phyloP scores from a whole-genome alignment of 352 stramenopile species.

The Phytopythium mirpurense region DNA sequence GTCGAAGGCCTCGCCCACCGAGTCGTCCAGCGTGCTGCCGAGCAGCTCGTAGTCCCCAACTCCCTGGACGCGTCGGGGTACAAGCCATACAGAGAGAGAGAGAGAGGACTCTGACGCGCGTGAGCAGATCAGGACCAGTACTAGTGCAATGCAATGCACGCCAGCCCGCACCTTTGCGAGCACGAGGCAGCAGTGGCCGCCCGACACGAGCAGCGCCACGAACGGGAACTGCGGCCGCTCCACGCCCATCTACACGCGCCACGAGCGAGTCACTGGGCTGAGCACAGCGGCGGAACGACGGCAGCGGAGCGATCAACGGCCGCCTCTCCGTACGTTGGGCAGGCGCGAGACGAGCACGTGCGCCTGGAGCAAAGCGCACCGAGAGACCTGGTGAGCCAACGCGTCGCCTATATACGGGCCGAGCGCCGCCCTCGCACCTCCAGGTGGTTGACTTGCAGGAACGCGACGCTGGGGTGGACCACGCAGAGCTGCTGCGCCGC shows the following conservation, averaged over 20 bases:
- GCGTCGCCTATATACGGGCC: no score
- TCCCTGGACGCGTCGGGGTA: constrained; percentile 30
- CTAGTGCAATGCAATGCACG: no score
- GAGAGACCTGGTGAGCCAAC: background rate
- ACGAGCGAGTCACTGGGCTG: background rate
- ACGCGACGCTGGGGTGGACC: constrained; percentile 84
- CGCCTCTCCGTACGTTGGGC: constrained; percentile 32
- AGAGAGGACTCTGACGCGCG: no score
- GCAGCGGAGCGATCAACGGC: background rate
- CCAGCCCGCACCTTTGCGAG: constrained; percentile 76
- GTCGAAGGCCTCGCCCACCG: constrained; percentile 97
- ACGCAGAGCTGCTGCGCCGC: constrained; percentile 78
- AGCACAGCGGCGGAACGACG: background rate
- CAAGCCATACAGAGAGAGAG: no score
- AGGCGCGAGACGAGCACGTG: constrained; percentile 95
- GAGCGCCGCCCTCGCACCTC: no score
- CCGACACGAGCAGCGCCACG: constrained; percentile 96
- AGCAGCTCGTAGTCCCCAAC: constrained; percentile 93
- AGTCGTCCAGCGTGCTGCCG: constrained; percentile 97
- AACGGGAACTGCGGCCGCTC: constrained; percentile 91
- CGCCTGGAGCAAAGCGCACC: constrained; percentile 36
- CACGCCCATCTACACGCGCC: constrained; percentile 21
- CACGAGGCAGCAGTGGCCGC: constrained; percentile 97
- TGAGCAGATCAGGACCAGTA: no score
- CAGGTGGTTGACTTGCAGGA: constrained; percentile 97